Percentiles rank a stretch among this genome's conserved stretches.
Conservation (phyloP, 2,329 filamentous ascomycete species). For the Colletotrichum melonis region DNA sequence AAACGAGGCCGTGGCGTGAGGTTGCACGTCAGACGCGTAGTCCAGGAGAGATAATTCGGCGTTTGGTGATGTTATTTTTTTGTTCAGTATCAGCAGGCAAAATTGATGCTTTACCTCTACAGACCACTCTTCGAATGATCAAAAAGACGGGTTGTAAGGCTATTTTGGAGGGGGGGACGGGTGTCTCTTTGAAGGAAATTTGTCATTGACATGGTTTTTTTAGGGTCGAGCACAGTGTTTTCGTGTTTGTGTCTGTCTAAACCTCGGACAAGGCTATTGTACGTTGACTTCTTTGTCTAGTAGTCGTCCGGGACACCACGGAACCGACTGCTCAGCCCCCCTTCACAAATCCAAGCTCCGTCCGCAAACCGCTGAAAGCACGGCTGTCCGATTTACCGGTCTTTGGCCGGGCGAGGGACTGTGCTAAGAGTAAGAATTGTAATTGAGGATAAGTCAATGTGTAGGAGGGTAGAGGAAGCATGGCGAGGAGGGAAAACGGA, state of each 20-base stretch:
- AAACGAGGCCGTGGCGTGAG: constrained; percentile 17
- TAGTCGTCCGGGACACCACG: constrained; percentile 28
- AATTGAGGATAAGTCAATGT: not conserved
- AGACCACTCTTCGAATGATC: not conserved
- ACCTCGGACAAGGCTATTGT: constrained; percentile 29
- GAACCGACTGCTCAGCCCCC: constrained; percentile 13
- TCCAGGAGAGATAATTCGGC: not conserved
- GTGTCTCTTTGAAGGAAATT: not conserved
- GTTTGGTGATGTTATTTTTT: not conserved
- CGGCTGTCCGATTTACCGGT: constrained; percentile 15
- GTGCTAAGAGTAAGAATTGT: not conserved
- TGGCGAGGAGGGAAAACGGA: not conserved
- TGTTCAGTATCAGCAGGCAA: not conserved
- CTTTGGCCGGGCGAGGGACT: not conserved
- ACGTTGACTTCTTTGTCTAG: constrained; percentile 9
- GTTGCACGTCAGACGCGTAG: constrained; percentile 2
- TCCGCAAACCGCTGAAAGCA: constrained; percentile 15
- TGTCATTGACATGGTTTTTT: constrained; percentile 9
- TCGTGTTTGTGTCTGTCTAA: not conserved
- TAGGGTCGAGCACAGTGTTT: constrained; percentile 5
- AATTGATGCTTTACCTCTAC: not conserved
- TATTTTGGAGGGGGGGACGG: not conserved
- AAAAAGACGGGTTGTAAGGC: not conserved
- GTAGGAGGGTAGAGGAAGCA: not conserved
- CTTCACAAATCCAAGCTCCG: not conserved